Conservation (phyloP, 1,284 basidiomycete genomes). For the Apiotrichum akiyoshidainum region DNA sequence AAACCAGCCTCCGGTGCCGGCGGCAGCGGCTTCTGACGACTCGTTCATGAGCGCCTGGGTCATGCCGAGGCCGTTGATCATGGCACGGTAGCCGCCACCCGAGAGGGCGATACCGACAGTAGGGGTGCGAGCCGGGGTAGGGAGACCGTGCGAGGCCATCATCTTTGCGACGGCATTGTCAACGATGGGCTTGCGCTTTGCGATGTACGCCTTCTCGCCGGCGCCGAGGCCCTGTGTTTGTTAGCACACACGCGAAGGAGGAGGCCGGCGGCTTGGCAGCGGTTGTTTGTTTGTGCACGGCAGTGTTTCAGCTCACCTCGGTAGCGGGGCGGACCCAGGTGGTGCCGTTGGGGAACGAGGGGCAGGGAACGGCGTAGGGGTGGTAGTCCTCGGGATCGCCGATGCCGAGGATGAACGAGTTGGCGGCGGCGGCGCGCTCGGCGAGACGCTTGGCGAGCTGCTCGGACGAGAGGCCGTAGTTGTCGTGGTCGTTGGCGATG, state of each 20-base stretch:
- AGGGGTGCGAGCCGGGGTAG: constrained; percentile 45
- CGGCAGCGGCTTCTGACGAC: constrained; percentile 7
- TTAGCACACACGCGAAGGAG: no score
- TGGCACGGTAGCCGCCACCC: constrained; percentile 54
- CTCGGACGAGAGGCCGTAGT: not conserved
- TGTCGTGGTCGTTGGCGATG: not conserved
- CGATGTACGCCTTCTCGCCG: constrained; percentile 37
- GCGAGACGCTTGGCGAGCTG: not conserved
- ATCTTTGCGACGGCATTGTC: constrained; percentile 31
- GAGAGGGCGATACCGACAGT: constrained; percentile 50
- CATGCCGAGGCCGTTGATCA: constrained; percentile 42
- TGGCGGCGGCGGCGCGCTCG: not conserved
- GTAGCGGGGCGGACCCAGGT: constrained; percentile 44
- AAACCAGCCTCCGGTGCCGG: constrained; percentile 41
- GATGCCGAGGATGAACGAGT: constrained; percentile 5
- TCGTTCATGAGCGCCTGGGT: constrained; percentile 14
- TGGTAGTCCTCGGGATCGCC: constrained; percentile 30
- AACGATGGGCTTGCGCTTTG: constrained; percentile 26
- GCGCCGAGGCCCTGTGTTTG: constrained; percentile 27
- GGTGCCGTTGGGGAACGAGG: constrained; percentile 16
- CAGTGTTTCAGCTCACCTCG: constrained; percentile 29
- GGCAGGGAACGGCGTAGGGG: constrained; percentile 45
- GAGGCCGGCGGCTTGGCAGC: no score
- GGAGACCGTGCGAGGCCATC: constrained; percentile 28
- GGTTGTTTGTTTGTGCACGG: not conserved